Evolutionary conservation across 495 filamentous ascomycete genomes (phyloP).

Genomic region (Glutinoglossum americanum): DNA sequence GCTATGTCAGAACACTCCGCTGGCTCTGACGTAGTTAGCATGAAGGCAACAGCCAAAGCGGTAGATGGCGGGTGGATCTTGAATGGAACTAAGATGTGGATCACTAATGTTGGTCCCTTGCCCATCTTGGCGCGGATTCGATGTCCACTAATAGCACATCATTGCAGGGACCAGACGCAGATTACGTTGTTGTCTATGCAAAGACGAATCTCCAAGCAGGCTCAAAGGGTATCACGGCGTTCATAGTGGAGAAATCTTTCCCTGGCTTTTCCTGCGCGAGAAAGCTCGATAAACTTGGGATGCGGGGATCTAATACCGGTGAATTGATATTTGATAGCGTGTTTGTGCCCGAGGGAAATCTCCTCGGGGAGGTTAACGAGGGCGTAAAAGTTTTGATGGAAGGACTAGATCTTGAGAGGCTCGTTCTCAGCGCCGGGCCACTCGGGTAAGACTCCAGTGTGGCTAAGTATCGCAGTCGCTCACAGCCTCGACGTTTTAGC

Average conservation of each 20-base stretch:
- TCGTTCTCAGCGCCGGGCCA: conserved; percentile 82
- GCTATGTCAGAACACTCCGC: conserved; percentile 91
- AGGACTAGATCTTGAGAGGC: conserved; percentile 78
- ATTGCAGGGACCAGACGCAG: conserved; percentile 63
- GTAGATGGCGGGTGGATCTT: conserved; percentile 73
- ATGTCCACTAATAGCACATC: neutral
- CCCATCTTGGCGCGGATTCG: neutral
- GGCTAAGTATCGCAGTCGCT: neutral
- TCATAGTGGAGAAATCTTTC: conserved; percentile 55
- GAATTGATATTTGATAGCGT: conserved; percentile 85
- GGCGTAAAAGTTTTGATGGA: conserved; percentile 91
- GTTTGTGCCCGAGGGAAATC: conserved; percentile 64
- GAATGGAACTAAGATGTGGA: conserved; percentile 98
- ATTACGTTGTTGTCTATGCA: conserved; percentile 79
- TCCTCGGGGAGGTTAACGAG: conserved; percentile 58
- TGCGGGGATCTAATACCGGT: conserved; percentile 92
- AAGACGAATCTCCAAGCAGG: conserved; percentile 69
- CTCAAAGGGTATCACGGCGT: conserved; percentile 87
- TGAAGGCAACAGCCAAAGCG: conserved; percentile 64
- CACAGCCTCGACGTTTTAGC: conserved; percentile 18
- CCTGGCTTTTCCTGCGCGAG: conserved; percentile 68
- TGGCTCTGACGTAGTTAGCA: conserved; percentile 84
- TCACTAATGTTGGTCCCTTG: conserved; percentile 50
- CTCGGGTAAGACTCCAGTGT: conserved; percentile 29
- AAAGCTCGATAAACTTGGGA: conserved; percentile 95